A percentile compares a stretch with the other conserved stretches of the same genome.
phyloP scores from a whole-genome alignment of 495 filamentous ascomycete genomes.

The Amniculicola lignicola region DNA sequence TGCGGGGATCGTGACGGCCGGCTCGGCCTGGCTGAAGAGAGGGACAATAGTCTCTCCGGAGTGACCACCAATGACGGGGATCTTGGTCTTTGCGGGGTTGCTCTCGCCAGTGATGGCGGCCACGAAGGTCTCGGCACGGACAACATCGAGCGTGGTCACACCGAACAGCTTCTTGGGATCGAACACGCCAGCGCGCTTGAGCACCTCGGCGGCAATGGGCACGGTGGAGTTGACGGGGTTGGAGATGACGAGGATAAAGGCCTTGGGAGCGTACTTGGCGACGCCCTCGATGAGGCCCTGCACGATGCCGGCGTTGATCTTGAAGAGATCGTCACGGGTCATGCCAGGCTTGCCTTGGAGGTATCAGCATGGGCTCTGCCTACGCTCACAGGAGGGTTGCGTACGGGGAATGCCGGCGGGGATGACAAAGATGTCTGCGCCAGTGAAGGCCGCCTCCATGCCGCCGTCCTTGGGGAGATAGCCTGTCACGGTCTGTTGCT shows the following conservation, averaged over 20 bases:
- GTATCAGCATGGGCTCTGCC: slow-evolving; percentile 2
- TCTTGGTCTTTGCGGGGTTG: slow-evolving; percentile 73
- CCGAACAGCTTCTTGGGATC: slow-evolving; percentile 92
- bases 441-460: slow-evolving; percentile 79
- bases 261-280: slow-evolving; percentile 83
- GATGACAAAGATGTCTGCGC: slow-evolving; percentile 92
- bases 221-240: slow-evolving; percentile 99
- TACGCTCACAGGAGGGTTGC: slow-evolving; percentile 38
- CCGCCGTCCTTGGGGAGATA: slow-evolving; percentile 89
- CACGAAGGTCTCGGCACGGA: slow-evolving; percentile 95
- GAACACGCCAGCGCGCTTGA: slow-evolving; percentile 90
- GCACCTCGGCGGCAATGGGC: slow-evolving; percentile 92
- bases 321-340: slow-evolving; percentile 99
- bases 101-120: slow-evolving; percentile 76
- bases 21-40: slow-evolving; percentile 86
- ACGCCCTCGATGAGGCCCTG: slow-evolving; percentile 60
- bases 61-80: slow-evolving; percentile 96
- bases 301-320: slow-evolving; percentile 94
- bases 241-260: slow-evolving; percentile 92
- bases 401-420: slow-evolving; percentile 95
- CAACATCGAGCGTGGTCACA: slow-evolving; percentile 96
- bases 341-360: slow-evolving; percentile 91
- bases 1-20: slow-evolving; percentile 71
- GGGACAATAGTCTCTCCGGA: slow-evolving; percentile 97
- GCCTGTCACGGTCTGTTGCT: slow-evolving; percentile 75